phyloP scores from a whole-genome alignment of 2,329 filamentous ascomycete species.

The Cladophialophora immunda region DNA sequence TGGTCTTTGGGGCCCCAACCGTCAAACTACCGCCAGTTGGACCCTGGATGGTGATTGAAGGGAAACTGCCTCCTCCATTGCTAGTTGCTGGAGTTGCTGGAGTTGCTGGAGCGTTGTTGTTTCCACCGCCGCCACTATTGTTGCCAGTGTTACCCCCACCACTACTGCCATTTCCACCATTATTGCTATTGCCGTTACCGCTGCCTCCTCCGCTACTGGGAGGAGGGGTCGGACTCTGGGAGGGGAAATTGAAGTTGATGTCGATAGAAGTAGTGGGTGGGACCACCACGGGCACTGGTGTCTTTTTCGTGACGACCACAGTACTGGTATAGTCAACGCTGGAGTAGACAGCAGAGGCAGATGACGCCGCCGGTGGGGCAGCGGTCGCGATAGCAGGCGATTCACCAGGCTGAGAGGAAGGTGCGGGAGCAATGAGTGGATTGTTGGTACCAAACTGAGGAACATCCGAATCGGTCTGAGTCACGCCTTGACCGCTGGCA shows the following conservation, averaged over 20 bases:
- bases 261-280: constrained; percentile 27
- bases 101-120: not conserved
- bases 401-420: not conserved
- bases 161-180: constrained; percentile 18
- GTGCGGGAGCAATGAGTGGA: constrained; percentile 7
- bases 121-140: constrained; percentile 7
- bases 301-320: constrained; percentile 42
- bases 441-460: constrained; percentile 2
- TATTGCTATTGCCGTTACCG: constrained; percentile 20
- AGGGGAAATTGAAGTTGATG: constrained; percentile 31
- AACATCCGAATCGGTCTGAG: not conserved
- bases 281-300: constrained; percentile 35
- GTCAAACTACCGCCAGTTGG: constrained; percentile 16
- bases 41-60: constrained; percentile 8
- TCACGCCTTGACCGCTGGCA: constrained; percentile 3
- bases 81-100: not conserved
- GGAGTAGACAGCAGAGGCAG: constrained; percentile 29
- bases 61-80: constrained; percentile 6
- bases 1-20: constrained; percentile 23
- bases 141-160: not conserved
- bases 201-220: constrained; percentile 4
- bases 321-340: constrained; percentile 38
- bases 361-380: not conserved
- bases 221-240: constrained; percentile 9
- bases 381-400: not conserved